These are phyloP conservation scores for Talaromyces sp. DNA, from an alignment of 2,329 filamentous ascomycete genomes.

Conservation along the genomic window DNA sequence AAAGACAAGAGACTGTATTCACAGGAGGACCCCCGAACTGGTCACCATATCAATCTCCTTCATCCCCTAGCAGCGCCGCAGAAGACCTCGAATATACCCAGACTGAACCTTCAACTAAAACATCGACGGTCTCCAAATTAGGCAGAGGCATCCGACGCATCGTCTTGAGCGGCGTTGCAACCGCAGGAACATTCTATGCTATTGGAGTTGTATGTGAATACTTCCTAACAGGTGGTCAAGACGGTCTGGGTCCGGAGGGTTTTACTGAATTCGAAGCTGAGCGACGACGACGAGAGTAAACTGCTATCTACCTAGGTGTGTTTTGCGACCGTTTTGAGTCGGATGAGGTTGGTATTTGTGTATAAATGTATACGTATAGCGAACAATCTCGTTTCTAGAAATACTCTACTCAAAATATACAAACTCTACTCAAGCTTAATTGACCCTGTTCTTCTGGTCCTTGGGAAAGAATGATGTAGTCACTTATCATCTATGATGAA, in stretches of 20 bases:
- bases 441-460: neutral
- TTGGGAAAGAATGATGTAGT: neutral
- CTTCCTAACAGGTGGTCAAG: conserved; percentile 42
- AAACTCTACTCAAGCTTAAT: conserved; percentile 7
- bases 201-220: conserved; percentile 43
- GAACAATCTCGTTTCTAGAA: neutral
- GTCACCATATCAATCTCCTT: conserved; percentile 25
- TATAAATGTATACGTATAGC: neutral
- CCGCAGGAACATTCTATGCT: conserved; percentile 43
- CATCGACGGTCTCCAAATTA: conserved; percentile 20
- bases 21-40: conserved; percentile 29
- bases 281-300: conserved; percentile 25
- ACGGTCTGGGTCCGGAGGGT: conserved; percentile 39
- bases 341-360: neutral
- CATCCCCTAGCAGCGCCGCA: neutral
- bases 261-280: conserved; percentile 43
- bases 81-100: neutral
- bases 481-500: neutral
- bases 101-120: neutral
- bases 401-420: neutral
- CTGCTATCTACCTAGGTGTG: neutral
- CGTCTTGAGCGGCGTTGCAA: conserved; percentile 35
- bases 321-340: neutral
- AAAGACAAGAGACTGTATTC: conserved; percentile 26
- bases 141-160: conserved; percentile 33